These are phyloP conservation scores for Podaxis mareebaensis DNA, from an alignment of 768 basidiomycete genomes.

Conservation along the genomic window DNA sequence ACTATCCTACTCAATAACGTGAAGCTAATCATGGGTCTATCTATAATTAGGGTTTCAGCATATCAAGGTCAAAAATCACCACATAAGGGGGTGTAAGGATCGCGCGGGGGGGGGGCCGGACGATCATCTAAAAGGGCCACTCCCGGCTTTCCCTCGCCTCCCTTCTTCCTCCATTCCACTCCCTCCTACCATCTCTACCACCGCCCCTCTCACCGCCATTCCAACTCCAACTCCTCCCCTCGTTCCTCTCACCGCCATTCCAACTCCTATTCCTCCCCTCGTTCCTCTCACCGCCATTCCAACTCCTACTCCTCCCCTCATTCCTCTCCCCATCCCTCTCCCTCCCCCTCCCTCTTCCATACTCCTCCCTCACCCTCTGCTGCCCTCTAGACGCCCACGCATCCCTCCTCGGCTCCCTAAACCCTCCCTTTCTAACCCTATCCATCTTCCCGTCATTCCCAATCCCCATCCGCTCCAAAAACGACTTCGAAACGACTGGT, in stretches of 20 bases:
- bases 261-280: neutral
- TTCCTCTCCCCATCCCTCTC: no score
- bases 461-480: constrained; percentile 21
- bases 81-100: no score
- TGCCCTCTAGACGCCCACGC: constrained; percentile 1
- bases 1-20: neutral
- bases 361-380: constrained; percentile 1
- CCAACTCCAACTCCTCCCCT: neutral
- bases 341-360: neutral
- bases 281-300: neutral
- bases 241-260: neutral
- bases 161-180: neutral
- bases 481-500: constrained; percentile 15
- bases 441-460: constrained; percentile 8
- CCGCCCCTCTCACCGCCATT: neutral
- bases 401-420: constrained; percentile 17
- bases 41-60: no score
- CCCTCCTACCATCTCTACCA: neutral
- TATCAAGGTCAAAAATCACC: no score
- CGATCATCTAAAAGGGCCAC: neutral
- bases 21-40: neutral
- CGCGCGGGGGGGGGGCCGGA: no score
- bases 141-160: neutral
- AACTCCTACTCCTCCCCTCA: neutral
- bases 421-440: constrained; percentile 12